Evolutionary conservation across 2,329 filamentous ascomycete genomes (phyloP), one percentile per base, ranked within the genome.

Genomic region (Fusarium dlaminii): DNA sequence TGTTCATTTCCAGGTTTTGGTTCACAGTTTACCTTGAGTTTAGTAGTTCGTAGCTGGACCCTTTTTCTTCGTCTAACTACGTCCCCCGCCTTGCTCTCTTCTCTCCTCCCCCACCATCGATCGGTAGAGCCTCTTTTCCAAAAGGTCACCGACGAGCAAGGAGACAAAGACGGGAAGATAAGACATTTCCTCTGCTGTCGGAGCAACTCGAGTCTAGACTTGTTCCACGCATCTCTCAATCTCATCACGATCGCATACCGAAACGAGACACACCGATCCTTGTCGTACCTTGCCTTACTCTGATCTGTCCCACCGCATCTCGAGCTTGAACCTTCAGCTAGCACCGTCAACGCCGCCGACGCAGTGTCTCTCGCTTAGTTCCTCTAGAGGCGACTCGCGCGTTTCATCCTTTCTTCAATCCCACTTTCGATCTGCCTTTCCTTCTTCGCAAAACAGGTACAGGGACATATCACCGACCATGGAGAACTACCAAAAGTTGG

Each of bases 401-500:
- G 51, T 71, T 67, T 68, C 57, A 37, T 39, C 68, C 51, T 65
- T 69, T 59, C 54, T 74, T 49, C 45, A 54, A 57, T 27, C 32
- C 43, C 24, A 66, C 65, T 63, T 51, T 51, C 56, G 42, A 63
- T 57, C 45, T 66, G 49, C 46, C 40, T 59, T 52, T 63, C 43
- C 43, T 51, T 42, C n/a, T 60, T 68, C 58, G 54, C 63, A 65
- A 59, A 61, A 60, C 30, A n/a, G 55, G 55, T 29, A 57, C 55
- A 57, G 29, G 30, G 30, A 52, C 56, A 49, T 52, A 68, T 27
- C 63, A 63, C 42, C 64, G 63, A 74, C 70, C 76, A 97, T 98
- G 95, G 94, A 98, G 84, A 97, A 97, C 85, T 98, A 98, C 84
- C 94, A 97, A 85, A 97, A 97, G 86, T 90, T 98, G 80, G 95